A percentile compares a stretch with the other conserved stretches of the same genome.
Conservation (phyloP, 345 rosid species). For the Salix exigua region DNA sequence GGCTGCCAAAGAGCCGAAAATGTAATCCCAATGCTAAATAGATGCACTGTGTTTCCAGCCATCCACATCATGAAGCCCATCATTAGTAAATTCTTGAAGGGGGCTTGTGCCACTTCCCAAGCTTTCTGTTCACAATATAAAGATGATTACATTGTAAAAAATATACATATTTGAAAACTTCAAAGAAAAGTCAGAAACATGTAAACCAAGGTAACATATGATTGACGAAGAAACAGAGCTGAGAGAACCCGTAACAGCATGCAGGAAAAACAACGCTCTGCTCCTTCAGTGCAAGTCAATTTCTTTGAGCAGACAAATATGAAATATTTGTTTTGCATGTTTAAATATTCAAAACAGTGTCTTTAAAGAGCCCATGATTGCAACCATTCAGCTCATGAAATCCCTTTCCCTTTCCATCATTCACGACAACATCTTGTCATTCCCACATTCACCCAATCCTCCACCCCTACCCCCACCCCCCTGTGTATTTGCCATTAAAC, state of each 20-base stretch:
- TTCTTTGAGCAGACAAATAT: not conserved
- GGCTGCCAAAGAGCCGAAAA: slow-evolving; percentile 99
- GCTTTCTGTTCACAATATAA: slow-evolving; percentile 69
- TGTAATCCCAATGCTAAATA: slow-evolving; percentile 95
- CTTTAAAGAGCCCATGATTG: not conserved
- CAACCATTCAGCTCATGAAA: not conserved
- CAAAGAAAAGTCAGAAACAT: not conserved
- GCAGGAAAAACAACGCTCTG: not conserved
- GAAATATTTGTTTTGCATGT: not conserved
- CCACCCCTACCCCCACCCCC: not conserved
- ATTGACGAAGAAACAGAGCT: not conserved
- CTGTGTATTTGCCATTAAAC: not conserved
- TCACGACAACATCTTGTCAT: not conserved
- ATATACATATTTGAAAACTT: not conserved
- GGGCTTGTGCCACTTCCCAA: slow-evolving; percentile 99
- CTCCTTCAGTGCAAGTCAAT: not conserved
- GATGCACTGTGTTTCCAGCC: slow-evolving; percentile 99
- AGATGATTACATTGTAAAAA: not conserved
- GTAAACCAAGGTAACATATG: not conserved
- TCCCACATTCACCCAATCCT: not conserved
- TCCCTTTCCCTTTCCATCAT: not conserved
- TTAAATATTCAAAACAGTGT: not conserved
- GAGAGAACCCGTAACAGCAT: not conserved
- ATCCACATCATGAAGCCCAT: slow-evolving; percentile 99
- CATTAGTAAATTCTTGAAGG: slow-evolving; percentile 96